Conservation (phyloP, 805 yeast genomes). For the Hanseniaspora jakobsenii region DNA sequence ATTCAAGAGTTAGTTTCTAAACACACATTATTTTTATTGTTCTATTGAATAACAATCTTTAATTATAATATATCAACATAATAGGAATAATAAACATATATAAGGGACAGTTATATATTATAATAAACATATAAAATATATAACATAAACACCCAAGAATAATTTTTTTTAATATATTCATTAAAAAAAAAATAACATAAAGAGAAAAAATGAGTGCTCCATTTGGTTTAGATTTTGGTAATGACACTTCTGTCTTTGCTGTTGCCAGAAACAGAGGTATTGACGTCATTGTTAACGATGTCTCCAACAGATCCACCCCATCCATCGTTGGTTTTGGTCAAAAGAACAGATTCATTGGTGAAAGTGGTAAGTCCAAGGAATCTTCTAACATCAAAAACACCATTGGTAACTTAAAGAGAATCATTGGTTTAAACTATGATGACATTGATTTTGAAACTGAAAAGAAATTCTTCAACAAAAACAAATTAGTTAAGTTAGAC, state of each 20-base stretch:
- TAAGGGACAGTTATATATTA: too few relatives aligned
- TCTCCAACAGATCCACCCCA: conserved; percentile 95
- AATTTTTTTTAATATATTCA: too few relatives aligned
- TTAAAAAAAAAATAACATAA: too few relatives aligned
- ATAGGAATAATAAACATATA: too few relatives aligned
- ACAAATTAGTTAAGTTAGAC: conserved; percentile 54
- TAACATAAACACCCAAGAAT: too few relatives aligned
- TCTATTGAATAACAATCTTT: too few relatives aligned
- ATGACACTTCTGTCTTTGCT: conserved; percentile 83
- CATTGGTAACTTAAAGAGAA: conserved; percentile 85
- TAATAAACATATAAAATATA: too few relatives aligned
- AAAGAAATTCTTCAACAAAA: conserved; percentile 52
- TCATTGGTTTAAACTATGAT: conserved; percentile 61
- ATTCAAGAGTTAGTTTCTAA: too few relatives aligned
- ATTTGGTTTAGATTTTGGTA: conserved; percentile 97
- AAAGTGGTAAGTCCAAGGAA: conserved; percentile 90
- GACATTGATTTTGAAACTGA: conserved; percentile 65
- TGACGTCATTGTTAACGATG: conserved; percentile 96
- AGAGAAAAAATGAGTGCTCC: conserved; percentile 69
- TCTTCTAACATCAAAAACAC: conserved; percentile 94
- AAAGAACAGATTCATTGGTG: conserved; percentile 88
- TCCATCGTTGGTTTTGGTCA: conserved; percentile 79
- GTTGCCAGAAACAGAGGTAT: conserved; percentile 98
- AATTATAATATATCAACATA: too few relatives aligned
- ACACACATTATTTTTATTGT: too few relatives aligned